Percentiles rank a stretch among this genome's conserved stretches.
Conservation (phyloP, 73 alveolate genomes). For the Tetrahymena elliotti region DNA sequence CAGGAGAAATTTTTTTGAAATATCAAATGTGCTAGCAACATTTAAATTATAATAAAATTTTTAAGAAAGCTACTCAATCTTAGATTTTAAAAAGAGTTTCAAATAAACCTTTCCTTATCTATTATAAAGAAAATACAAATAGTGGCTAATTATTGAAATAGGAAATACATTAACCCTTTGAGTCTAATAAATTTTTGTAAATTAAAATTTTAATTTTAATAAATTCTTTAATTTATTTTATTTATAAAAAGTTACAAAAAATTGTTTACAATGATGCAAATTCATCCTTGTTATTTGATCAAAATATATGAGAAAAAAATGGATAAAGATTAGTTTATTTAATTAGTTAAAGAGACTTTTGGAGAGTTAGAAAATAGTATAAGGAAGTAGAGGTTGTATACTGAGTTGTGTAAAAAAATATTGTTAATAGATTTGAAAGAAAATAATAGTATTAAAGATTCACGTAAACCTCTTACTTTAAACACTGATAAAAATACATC, state of each 20-base stretch:
- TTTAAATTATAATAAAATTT: background rate
- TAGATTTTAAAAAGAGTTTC: background rate
- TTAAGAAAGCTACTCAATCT: background rate
- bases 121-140: background rate
- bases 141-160: background rate
- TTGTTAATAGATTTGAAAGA: background rate
- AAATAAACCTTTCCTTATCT: background rate
- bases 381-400: background rate
- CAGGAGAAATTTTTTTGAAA: background rate
- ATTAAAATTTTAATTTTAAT: background rate
- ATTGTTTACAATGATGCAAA: background rate
- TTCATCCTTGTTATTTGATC: background rate
- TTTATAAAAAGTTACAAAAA: background rate
- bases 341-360: background rate
- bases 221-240: background rate
- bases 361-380: background rate
- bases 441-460: background rate
- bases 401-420: background rate
- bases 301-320: background rate
- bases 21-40: background rate
- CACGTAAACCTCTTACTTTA: background rate
- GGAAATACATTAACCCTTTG: background rate
- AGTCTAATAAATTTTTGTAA: background rate
- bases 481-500: background rate
- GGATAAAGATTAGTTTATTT: background rate